A percentile compares a stretch with the other conserved stretches of the same genome.
Conservation (phyloP, 73 alveolate genomes). For the Paramecium biaurelia region DNA sequence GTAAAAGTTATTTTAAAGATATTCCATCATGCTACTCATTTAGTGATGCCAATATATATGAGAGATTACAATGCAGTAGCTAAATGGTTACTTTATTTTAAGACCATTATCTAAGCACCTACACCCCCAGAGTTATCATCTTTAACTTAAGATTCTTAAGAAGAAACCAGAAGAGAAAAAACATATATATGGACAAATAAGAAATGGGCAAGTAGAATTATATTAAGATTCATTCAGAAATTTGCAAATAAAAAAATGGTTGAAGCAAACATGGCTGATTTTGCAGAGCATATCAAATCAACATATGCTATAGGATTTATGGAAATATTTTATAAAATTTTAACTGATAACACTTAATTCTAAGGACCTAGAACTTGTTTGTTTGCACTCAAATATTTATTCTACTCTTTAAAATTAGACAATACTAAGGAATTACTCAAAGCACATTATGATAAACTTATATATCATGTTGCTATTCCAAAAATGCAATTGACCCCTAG, state of each 20-base stretch:
- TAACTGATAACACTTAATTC: constrained; percentile 51
- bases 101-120: constrained; percentile 62
- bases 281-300: constrained; percentile 49
- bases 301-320: constrained; percentile 68
- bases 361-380: constrained; percentile 67
- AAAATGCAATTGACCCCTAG: constrained; percentile 64
- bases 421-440: constrained; percentile 51
- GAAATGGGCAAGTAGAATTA: constrained; percentile 64
- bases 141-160: constrained; percentile 59
- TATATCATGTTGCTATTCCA: constrained; percentile 70
- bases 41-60: constrained; percentile 62
- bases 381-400: constrained; percentile 66
- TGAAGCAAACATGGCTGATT: constrained; percentile 55
- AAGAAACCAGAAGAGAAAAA: constrained; percentile 67
- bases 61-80: constrained; percentile 54
- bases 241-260: constrained; percentile 64
- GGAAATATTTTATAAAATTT: constrained; percentile 56
- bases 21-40: constrained; percentile 73
- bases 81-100: constrained; percentile 66
- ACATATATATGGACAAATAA: constrained; percentile 71
- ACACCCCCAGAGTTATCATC: constrained; percentile 65
- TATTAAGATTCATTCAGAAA: constrained; percentile 68
- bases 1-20: constrained; percentile 62
- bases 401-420: constrained; percentile 50
- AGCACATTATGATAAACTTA: constrained; percentile 68